A percentile compares a stretch with the other conserved stretches of the same genome.
phyloP scores from a whole-genome alignment of 2,329 filamentous ascomycete species.

The Aureobasidium sp. region DNA sequence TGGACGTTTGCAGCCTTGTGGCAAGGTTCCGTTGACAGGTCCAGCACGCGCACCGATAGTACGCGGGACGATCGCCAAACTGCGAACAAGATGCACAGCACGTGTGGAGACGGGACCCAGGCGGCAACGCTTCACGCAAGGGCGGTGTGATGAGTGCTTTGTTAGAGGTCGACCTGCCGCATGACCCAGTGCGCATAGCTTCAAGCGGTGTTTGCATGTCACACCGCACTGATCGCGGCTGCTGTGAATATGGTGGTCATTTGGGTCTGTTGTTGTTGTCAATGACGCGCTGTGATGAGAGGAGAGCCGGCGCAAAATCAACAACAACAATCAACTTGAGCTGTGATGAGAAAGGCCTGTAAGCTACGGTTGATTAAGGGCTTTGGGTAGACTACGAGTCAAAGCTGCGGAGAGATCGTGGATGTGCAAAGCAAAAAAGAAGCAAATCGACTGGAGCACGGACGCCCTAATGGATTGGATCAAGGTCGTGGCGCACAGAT shows the following conservation, averaged over 20 bases:
- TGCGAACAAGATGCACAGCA: constrained; percentile 6
- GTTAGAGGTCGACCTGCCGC: background rate
- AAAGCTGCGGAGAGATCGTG: constrained; percentile 2
- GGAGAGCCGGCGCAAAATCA: background rate
- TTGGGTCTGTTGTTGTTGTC: background rate
- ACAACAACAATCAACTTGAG: background rate
- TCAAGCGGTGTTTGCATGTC: background rate
- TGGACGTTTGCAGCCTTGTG: constrained; percentile 3
- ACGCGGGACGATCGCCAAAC: constrained; percentile 1
- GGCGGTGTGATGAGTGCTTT: background rate
- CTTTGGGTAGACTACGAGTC: constrained; percentile 3
- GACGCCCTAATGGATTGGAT: background rate
- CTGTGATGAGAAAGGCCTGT: background rate
- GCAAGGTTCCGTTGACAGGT: constrained; percentile 7
- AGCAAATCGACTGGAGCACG: background rate
- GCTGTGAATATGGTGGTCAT: background rate
- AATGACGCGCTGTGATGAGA: background rate
- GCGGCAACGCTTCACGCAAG: background rate
- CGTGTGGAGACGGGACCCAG: constrained; percentile 1
- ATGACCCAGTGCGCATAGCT: background rate
- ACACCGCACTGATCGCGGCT: constrained; percentile 2
- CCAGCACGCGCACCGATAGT: background rate
- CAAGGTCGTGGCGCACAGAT: background rate
- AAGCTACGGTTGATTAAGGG: background rate
- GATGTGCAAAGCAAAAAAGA: background rate